Base-by-base conservation (phyloP, 768 basidiomycete genomes). In the Suillus subalutaceus region DNA sequence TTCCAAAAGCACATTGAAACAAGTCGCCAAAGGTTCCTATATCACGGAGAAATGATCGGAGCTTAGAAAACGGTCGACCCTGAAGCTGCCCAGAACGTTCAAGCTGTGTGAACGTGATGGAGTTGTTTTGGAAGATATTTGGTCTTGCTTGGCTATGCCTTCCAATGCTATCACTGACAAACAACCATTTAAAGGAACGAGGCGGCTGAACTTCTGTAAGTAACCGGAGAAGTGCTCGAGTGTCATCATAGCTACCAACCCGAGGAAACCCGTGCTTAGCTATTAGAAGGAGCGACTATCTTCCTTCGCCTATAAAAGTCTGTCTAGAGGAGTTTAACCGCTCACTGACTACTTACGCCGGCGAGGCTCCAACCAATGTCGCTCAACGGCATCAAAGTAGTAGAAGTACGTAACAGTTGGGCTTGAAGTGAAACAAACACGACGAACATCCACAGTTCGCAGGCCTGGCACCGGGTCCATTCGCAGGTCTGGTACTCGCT, bases 391-490 rank as follows among this genome's bases (percentile, higher is more conserved):
- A 62, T 86, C 62, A 84, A 84, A 66, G 85, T 86, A 43, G 74
- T 86, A 65, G 86, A 87, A 78, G 86, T 78, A 62, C 38, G 15
- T 40, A 16, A 12, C 1, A 26, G 5, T 30, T 43, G 18, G 50
- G 1, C 6, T 44, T 40, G 52, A 12, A 40, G 18, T 44, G n/a
- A 48, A 48, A 50, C 44, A 10, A 32, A n/a, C 57, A 66, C 26
- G 7, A 26, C 44, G 23, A 12, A 6, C 37, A 30, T 40, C 57
- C 16, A 43, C 68, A 94, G 90, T 92, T 94, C 72, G 92, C 89
- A 35, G 93, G 92, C 38, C 82, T 94, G 35, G 93, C 92, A 4
- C 93, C 93, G 1, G 92, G 86, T 0, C 92, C 93, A 0, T 94
- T 92, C 69, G 87, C 91, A 10, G 91, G 91, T 37, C 82, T 94